phyloP scores from a whole-genome alignment of 441 rosid genomes.

The Corymbia calophylla region DNA sequence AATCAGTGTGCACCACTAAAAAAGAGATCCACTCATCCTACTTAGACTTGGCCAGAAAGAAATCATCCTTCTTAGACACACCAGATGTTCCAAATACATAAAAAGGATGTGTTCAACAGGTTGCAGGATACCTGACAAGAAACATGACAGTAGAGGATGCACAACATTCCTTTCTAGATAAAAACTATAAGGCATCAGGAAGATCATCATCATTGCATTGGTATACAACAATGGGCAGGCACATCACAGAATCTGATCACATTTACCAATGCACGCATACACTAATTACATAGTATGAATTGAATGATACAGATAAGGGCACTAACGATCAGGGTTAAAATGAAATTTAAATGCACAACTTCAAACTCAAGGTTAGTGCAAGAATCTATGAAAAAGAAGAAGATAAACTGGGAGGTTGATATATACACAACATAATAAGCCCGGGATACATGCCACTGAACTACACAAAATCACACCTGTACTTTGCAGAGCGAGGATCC shows the following conservation, averaged over 20 bases:
- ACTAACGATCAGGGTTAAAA: background rate
- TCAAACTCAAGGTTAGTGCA: conserved; percentile 13
- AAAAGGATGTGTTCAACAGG: background rate
- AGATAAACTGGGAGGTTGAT: background rate
- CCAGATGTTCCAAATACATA: background rate
- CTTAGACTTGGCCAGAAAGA: background rate
- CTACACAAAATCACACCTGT: conserved; percentile 42
- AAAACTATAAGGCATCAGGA: background rate
- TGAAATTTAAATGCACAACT: background rate
- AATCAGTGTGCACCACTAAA: background rate
- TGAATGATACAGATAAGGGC: background rate
- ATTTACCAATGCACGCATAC: background rate
- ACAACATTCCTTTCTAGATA: background rate
- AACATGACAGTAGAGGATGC: background rate
- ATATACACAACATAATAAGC: background rate
- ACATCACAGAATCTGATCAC: background rate
- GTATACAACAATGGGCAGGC: background rate
- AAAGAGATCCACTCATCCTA: background rate
- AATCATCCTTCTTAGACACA: background rate
- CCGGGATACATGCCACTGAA: background rate
- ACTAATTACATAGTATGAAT: background rate
- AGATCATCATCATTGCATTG: background rate
- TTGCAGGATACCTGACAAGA: background rate
- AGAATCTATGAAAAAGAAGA: background rate
- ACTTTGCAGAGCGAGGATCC: conserved; percentile 80